Percentiles rank a stretch among this genome's conserved stretches.
Conservation (phyloP, 192 early-diverging fungal species). For the Gonapodya prolifera region DNA sequence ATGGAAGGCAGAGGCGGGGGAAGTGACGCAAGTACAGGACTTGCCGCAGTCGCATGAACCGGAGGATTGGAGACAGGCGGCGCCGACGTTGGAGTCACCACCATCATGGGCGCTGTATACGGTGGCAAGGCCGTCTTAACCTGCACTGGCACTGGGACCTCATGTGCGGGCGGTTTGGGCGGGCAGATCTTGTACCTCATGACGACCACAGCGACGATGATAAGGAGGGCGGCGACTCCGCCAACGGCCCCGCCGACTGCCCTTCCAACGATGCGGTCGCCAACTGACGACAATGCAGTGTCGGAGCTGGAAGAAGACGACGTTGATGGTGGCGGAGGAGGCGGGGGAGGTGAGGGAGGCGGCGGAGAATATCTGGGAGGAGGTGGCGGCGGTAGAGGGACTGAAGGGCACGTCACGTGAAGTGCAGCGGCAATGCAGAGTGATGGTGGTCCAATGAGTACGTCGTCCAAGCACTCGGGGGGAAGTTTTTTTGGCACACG, state of each 20-base stretch:
- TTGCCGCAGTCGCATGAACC: too few species aligned
- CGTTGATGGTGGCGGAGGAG: not conserved
- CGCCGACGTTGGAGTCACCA: too few species aligned
- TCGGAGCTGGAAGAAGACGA: not conserved
- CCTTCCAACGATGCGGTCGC: not conserved
- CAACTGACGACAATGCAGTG: not conserved
- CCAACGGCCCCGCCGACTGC: not conserved
- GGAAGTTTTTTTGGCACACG: not conserved
- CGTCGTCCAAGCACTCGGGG: not conserved
- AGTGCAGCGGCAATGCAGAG: not conserved
- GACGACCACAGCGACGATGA: not conserved
- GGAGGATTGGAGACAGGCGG: too few species aligned
- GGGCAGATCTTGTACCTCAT: not conserved
- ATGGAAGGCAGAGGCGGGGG: too few species aligned
- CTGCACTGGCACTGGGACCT: too few species aligned
- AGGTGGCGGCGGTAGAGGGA: not conserved
- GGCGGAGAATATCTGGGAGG: not conserved
- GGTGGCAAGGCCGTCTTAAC: too few species aligned
- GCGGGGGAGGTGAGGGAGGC: not conserved
- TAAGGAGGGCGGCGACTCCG: not conserved
- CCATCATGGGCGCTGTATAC: too few species aligned
- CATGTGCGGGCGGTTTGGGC: too few species aligned
- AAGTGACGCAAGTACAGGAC: too few species aligned
- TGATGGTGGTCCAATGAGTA: not conserved
- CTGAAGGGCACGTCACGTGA: not conserved